Evolutionary conservation across 345 rosid genomes (phyloP), one percentile per base, ranked within the genome.

Genomic region (Gossypium mustelinum): DNA sequence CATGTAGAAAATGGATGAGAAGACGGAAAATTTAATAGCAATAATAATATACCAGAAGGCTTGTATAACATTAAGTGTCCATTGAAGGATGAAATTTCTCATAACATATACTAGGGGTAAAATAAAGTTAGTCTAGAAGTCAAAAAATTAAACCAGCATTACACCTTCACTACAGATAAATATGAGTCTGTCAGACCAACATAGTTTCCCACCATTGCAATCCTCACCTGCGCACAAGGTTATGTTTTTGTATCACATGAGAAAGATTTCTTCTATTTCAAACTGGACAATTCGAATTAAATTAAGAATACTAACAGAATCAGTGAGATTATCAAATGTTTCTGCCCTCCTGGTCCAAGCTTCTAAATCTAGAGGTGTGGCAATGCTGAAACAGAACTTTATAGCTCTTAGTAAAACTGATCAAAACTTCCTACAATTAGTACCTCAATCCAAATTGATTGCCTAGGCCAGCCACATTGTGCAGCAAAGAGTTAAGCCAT

Each of bases 321-420:
- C 69, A 41, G 83, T 86, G 79, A 84, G 84, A 64, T 91, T 85
- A 77, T 85, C 87, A 63, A 84, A 88, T 80, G 87, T 84, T 84
- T 93, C 94, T 7, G 98, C 94, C 90, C 88, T 91, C 76, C 74
- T 85, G 71, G 88, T 89, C 99, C 98, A 95, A 62, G 87, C 89
- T 43, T 83, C 80, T 62, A 95, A 82, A 80, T 88, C 88, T 54
- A 98, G 94, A 79, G 77, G 79, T 68, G 86, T 77, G 45, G 97
- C 89, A 63, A 80, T 81, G 75, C 99, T 93, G 94, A 82, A 89
- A 85, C 68, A 81, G 75, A 81, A 67, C 3, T 25, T 24, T 14
- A 47, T 8, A 43, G 48, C 14, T 68, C 61, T 69, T 63, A 83
- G 70, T 17, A 54, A 69, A 75, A 56, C 56, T 20, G 17, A 80